These are phyloP conservation scores for Coniella vitis DNA, from an alignment of 2,329 filamentous ascomycete genomes.

Conservation along the genomic window DNA sequence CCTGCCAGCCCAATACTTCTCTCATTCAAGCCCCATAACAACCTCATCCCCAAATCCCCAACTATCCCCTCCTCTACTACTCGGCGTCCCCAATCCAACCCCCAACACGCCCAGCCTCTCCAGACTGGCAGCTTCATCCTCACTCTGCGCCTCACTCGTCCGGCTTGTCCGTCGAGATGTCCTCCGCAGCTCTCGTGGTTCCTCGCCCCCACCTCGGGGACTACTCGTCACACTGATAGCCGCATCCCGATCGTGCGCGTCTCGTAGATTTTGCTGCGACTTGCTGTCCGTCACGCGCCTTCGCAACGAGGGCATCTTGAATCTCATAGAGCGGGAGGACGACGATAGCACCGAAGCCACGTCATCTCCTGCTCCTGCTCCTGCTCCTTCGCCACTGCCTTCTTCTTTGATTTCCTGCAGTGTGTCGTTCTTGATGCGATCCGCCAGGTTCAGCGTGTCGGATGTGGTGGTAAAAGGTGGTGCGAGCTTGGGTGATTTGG, in stretches of 20 bases:
- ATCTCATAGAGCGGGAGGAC: constrained; percentile 38
- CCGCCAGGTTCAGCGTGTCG: constrained; percentile 4
- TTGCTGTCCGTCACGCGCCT: constrained; percentile 31
- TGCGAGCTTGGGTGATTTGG: constrained; percentile 4
- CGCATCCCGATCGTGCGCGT: neutral
- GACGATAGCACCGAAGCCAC: constrained; percentile 43
- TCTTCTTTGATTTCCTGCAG: constrained; percentile 12
- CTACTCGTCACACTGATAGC: constrained; percentile 8
- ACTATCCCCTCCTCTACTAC: constrained; percentile 30
- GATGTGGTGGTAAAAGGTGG: constrained; percentile 7
- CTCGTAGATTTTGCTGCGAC: constrained; percentile 11
- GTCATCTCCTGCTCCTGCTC: constrained; percentile 23
- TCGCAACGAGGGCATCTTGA: constrained; percentile 34
- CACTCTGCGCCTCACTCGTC: constrained; percentile 35
- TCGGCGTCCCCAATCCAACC: neutral
- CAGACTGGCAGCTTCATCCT: constrained; percentile 35
- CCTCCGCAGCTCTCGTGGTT: neutral
- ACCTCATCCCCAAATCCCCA: constrained; percentile 83
- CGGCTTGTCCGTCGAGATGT: constrained; percentile 35
- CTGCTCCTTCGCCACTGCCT: neutral
- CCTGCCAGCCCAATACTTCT: too few species aligned
- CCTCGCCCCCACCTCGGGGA: neutral
- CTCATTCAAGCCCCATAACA: constrained; percentile 73
- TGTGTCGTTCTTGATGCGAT: constrained; percentile 14
- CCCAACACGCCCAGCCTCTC: constrained; percentile 32